Base-by-base conservation (phyloP, 2,329 filamentous ascomycete genomes). In the Boeremia lycopersici region DNA sequence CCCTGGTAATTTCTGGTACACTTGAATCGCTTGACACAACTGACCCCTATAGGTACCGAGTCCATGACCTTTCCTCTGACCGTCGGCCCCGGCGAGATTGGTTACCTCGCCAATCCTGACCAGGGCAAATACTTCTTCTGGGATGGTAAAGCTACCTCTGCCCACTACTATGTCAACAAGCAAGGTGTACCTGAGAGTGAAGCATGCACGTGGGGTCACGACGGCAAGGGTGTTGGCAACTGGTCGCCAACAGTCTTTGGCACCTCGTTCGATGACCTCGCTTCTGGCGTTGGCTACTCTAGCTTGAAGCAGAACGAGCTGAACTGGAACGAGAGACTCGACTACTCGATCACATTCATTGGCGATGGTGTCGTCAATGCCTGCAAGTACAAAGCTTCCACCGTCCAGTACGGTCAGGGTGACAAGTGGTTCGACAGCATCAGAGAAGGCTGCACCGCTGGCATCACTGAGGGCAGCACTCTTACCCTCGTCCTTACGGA, bases 131-230 rank as follows among this genome's bases (percentile, higher is more conserved):
- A 93, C 81, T 98, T 92, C 81, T 77, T 81, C 58, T 96, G 91
- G 90, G 65, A 90, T 69, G 84, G 84, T 66, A 83, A 84, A 74
- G 67, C 79, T 45, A 98, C 95, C 47, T 93, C 91, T 42, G 93
- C 93, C 39, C 95, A 98, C 79, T 98, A 96, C 84, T 99, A 99
- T 74, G 84, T 98, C 78, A 98, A 98, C 84, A 89, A 89, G 68
- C 83, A 85, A 65, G 92, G 91, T 57, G 80, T 89, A 48, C 67
- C 77, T 15, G 78, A 86, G 54, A 74, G 86, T 62, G 77, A 93
- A 11, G 90, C 85, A 45, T 99, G 95, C 79, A 77, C 84, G 54
- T 98, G 95, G 95, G 80, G 84, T 46, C 81, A 81, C 17, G 80
- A 86, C 55, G 87, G 75, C 50, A 70, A 79, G 54, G 77, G 81